Base-by-base conservation (phyloP, 2,329 filamentous ascomycete genomes). In the Botrytis elliptica region DNA sequence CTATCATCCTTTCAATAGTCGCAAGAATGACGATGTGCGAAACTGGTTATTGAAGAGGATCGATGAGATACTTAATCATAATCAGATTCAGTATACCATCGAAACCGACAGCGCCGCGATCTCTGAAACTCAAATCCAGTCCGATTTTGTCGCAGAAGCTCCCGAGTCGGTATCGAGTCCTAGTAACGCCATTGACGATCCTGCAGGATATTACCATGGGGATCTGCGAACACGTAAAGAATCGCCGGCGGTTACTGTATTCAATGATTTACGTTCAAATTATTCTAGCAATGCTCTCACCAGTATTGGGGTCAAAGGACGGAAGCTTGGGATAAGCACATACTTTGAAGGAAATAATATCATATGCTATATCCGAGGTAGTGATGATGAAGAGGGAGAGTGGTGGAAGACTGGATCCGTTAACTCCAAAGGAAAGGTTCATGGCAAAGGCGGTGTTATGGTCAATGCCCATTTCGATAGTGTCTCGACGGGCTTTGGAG, bases 331-430 rank as follows among this genome's bases (percentile, higher is more conserved):
- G 73, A 83, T 74, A 66, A 88, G 84, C 40, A 88, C 93, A 42
- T 98, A 98, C 81, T 98, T 97, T 79, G 95, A 98, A 83, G 93
- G 94, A 46, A 95, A 90, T 75, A 99, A 98, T 79, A 90, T 98
- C 77, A 91, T 98, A 75, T 91, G 97, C 55, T 97, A 98, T 79
- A 92, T 99, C 74, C 91, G 93, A 64, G 96, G 96, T 46, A 89
- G 87, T 55, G 89, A 94, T 70, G 93, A 95, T 77, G 88, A 91
- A 40, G 84, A 88, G 44, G 90, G 90, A 14, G 86, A 89, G 62
- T 97, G 93, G 92, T 97, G 92, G 93, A 85, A 86, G 49, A 82
- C 81, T 63, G 80, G 77, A 55, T 78, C 79, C 60, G 20, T 55
- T 4, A 70, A 52, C 44, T 29, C 70, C 4, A 72, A 82, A 60